phyloP scores from a whole-genome alignment of 1,139 yeast species.

The Schwanniomyces etchellsii region DNA sequence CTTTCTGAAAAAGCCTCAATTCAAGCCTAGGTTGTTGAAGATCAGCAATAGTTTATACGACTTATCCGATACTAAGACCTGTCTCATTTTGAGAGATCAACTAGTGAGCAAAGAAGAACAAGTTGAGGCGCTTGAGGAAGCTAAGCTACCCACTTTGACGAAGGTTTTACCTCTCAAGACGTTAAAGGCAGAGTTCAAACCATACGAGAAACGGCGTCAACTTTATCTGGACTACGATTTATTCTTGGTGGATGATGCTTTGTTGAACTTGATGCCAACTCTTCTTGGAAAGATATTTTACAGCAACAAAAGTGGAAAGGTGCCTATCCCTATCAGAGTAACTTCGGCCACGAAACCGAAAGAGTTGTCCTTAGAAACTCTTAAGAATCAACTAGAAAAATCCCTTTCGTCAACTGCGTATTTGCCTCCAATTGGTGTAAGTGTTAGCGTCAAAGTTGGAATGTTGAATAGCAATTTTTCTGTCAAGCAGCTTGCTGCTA shows the following conservation, averaged over 20 bases:
- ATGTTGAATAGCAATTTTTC: slow-evolving; percentile 30
- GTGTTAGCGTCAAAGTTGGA: slow-evolving; percentile 66
- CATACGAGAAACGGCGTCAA: slow-evolving; percentile 67
- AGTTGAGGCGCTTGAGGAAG: slow-evolving; percentile 55
- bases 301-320: slow-evolving; percentile 44
- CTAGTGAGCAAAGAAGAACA: slow-evolving; percentile 53
- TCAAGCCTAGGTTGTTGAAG: slow-evolving; percentile 66
- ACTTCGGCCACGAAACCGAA: slow-evolving; percentile 27
- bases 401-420: slow-evolving; percentile 55
- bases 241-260: slow-evolving; percentile 78
- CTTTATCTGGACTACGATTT: slow-evolving; percentile 57
- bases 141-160: slow-evolving; percentile 40
- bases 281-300: slow-evolving; percentile 78
- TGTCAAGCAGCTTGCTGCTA: slow-evolving; percentile 35
- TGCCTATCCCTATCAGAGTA: slow-evolving; percentile 68
- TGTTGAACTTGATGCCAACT: slow-evolving; percentile 76
- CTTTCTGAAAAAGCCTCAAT: slow-evolving; percentile 53
- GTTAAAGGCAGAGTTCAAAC: slow-evolving; percentile 61
- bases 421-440: slow-evolving; percentile 71
- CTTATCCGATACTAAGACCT: slow-evolving; percentile 43
- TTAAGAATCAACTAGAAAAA: slow-evolving; percentile 55
- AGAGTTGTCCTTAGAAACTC: slow-evolving; percentile 50
- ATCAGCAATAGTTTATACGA: slow-evolving; percentile 48
- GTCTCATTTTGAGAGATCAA: slow-evolving; percentile 70
- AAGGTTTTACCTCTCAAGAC: slow-evolving; percentile 52